Percentiles rank a stretch among this genome's conserved stretches.
These are phyloP conservation scores for Diplogelasinospora grovesii DNA, from an alignment of 495 filamentous ascomycete species.

Conservation along the genomic window DNA sequence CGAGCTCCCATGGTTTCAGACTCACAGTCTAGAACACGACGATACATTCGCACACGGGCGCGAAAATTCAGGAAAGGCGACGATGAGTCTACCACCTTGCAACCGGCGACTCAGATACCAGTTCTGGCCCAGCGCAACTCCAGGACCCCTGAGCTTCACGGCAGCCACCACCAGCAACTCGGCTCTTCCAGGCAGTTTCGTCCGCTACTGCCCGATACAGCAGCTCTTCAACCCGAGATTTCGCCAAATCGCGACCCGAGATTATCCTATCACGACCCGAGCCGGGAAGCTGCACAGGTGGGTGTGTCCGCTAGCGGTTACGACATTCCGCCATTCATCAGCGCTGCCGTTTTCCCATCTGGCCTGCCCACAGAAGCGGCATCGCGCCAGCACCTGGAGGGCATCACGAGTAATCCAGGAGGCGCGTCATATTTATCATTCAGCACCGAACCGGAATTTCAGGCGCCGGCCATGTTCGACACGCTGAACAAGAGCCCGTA, in stretches of 20 bases:
- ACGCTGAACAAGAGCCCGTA: constrained; percentile 10
- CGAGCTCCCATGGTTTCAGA: background rate
- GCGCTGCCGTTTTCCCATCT: too few relatives aligned
- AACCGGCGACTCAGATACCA: constrained; percentile 18
- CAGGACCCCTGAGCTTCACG: constrained; percentile 10
- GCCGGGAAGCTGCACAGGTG: constrained; percentile 13
- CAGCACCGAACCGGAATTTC: background rate
- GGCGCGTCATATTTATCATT: background rate
- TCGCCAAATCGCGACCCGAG: constrained; percentile 6
- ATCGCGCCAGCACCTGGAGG: background rate
- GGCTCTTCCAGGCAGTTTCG: constrained; percentile 3
- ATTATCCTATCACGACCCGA: constrained; percentile 6
- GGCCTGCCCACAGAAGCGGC: constrained; percentile 2
- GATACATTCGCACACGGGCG: constrained; percentile 12
- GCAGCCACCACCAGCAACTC: background rate
- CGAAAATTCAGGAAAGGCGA: too few relatives aligned
- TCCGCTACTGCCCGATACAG: constrained; percentile 9
- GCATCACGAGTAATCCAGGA: too few relatives aligned
- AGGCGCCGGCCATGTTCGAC: background rate
- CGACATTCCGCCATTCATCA: too few relatives aligned
- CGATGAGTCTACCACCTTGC: constrained; percentile 9
- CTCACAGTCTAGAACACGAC: constrained; percentile 10
- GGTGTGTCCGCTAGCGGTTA: too few relatives aligned
- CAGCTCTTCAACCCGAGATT: constrained; percentile 4
- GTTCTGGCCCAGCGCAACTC: constrained; percentile 15